phyloP scores from a whole-genome alignment of 2,329 filamentous ascomycete genomes.

The Beauveria pseudobassiana region DNA sequence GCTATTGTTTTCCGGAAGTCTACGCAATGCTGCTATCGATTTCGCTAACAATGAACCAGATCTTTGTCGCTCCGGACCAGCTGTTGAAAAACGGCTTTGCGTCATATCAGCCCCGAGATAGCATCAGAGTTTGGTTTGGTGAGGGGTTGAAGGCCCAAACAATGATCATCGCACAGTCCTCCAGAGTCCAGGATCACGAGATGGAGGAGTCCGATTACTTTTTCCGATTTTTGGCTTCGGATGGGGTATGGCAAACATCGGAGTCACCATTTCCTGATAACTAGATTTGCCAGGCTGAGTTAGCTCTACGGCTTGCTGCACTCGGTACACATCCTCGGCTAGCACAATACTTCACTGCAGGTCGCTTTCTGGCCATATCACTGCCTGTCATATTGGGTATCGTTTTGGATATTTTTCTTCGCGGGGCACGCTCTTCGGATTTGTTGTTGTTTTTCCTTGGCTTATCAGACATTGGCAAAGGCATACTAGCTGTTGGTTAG shows the following conservation, averaged over 20 bases:
- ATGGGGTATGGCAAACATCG: too few relatives aligned
- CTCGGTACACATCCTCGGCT: too few relatives aligned
- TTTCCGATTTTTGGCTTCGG: not conserved
- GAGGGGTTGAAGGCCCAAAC: not conserved
- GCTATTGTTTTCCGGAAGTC: not conserved
- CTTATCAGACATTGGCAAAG: not conserved
- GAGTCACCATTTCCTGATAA: too few relatives aligned
- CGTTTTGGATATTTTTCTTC: too few relatives aligned
- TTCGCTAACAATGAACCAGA: not conserved
- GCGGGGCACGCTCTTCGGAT: too few relatives aligned
- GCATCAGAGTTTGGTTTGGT: not conserved
- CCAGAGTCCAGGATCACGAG: not conserved
- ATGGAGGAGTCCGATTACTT: not conserved
- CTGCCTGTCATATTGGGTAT: too few relatives aligned
- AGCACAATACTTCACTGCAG: too few relatives aligned
- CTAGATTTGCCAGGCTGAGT: too few relatives aligned
- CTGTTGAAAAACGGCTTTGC: not conserved
- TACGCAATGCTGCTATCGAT: not conserved
- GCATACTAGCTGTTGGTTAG: not conserved
- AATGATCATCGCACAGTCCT: not conserved
- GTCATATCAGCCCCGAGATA: not conserved
- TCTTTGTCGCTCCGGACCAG: not conserved
- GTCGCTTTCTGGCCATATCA: too few relatives aligned
- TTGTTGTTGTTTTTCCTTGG: not conserved
- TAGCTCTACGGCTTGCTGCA: too few relatives aligned